These are phyloP conservation scores for Cymbopogon citratus DNA, from an alignment of 176 grass and related monocot species.

Conservation along the genomic window DNA sequence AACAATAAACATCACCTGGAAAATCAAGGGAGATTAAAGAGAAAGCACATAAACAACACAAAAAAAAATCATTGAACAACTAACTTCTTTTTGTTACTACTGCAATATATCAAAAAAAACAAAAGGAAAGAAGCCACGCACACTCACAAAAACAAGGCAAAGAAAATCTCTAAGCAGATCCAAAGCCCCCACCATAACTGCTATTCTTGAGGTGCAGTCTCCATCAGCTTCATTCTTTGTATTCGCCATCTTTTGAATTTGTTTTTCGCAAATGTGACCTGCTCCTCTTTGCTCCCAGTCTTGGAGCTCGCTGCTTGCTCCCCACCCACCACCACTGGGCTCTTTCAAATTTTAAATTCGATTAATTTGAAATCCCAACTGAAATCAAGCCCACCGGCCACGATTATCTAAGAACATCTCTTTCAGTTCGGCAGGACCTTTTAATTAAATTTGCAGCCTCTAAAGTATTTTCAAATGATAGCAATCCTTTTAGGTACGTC, in stretches of 20 bases:
- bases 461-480: not conserved
- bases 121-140: not conserved
- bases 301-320: slow-evolving; percentile 43
- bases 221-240: slow-evolving; percentile 27
- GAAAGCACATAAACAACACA: not conserved
- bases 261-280: slow-evolving; percentile 20
- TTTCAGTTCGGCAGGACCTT: not conserved
- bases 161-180: slow-evolving; percentile 34
- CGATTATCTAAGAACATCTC: not conserved
- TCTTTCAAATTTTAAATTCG: slow-evolving; percentile 6
- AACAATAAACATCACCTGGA: not conserved
- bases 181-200: slow-evolving; percentile 24
- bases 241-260: slow-evolving; percentile 3
- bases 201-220: slow-evolving; percentile 33
- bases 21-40: not conserved
- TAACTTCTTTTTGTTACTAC: slow-evolving; percentile 33
- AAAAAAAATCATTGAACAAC: not conserved
- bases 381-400: slow-evolving; percentile 21
- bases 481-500: not conserved
- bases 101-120: not conserved
- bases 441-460: not conserved
- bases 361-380: not conserved
- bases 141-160: slow-evolving; percentile 23
- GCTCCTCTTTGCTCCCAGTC: slow-evolving; percentile 33
- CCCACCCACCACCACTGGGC: slow-evolving; percentile 46